Conservation (phyloP, 495 filamentous ascomycete genomes). For the Aspergillus baeticus region DNA sequence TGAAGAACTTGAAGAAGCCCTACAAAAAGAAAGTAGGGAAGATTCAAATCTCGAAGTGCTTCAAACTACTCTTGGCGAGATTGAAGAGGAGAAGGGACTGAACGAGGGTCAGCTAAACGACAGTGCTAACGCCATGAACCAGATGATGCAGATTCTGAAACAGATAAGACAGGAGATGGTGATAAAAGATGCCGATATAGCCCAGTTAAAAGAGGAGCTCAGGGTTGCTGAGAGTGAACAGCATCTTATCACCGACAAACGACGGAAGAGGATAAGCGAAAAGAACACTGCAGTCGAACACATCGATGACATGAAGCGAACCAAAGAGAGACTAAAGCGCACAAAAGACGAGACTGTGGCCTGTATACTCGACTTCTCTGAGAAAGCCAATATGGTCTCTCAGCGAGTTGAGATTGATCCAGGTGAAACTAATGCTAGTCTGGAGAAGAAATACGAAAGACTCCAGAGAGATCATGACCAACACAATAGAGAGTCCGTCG, state of each 20-base stretch:
- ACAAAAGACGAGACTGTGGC: constrained; percentile 46
- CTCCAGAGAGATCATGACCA: constrained; percentile 55
- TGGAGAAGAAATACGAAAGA: constrained; percentile 63
- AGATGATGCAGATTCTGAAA: constrained; percentile 42
- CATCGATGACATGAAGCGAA: constrained; percentile 48
- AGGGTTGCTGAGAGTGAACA: constrained; percentile 60
- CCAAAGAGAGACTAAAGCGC: constrained; percentile 43
- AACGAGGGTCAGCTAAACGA: constrained; percentile 53
- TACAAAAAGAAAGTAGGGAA: constrained; percentile 58
- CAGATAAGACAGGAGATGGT: constrained; percentile 40
- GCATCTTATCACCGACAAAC: constrained; percentile 45
- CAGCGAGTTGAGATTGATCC: constrained; percentile 63
- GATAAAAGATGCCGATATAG: constrained; percentile 39
- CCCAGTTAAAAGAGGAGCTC: constrained; percentile 40
- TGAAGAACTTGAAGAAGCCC: constrained; percentile 56
- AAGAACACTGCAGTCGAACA: constrained; percentile 64
- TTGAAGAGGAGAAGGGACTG: constrained; percentile 46
- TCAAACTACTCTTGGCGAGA: constrained; percentile 50
- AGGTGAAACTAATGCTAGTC: constrained; percentile 60
- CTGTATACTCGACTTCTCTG: constrained; percentile 52
- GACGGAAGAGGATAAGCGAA: constrained; percentile 53
- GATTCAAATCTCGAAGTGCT: constrained; percentile 63
- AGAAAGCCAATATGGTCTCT: constrained; percentile 56
- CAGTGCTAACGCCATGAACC: constrained; percentile 47
- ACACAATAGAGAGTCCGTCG: constrained; percentile 48